Base-by-base conservation (phyloP, 352 stramenopile species). In the Phytophthora pisi region DNA sequence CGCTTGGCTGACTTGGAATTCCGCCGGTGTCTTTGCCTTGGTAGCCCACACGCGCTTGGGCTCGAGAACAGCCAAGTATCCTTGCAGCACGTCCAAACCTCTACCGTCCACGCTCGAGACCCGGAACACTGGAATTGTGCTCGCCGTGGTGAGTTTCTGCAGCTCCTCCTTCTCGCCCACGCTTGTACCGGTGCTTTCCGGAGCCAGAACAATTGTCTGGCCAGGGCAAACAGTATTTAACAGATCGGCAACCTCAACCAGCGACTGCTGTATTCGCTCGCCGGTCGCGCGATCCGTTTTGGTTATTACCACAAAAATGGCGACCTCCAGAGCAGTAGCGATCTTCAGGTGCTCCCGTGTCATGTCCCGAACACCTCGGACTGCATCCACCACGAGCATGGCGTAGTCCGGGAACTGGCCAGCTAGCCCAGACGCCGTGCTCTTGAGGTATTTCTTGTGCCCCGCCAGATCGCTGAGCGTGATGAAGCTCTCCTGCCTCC, bases 391-490 rank as follows among this genome's bases (percentile, higher is more conserved):
- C 8, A 95, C 84, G 5, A 97, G 77, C 81, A 97, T 91, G 0
- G 84, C 82, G 59, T 96, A 96, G 70, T 97, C 88, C 0, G 89
- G 88, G 45, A 93, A 93, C 53, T 93, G 86, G 28, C 89, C 89
- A 9, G 86, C 84, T 30, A 97, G 69, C 3, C 88, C 91, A 2
- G 88, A 89, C 10, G 92, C 82, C 8, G 91, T 97, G 45, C 93
- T 89, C 65, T 97, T 97, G 26, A 97, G 81, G 68, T 97, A 97
- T 45, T 95, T 91, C 38, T 91, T 84, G 68, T 95, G 86, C 15
- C 89, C 89, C 16, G 88, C 89, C 15, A 95, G 46, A 62, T 97
- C 89, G 57, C 83, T 92, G 40, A 92, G 66, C 9, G 82, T 90
- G 34, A 92, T 81, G 28, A 87, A 75, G 11, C 67, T 70, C 24